Evolutionary conservation across 2,329 filamentous ascomycete genomes (phyloP), one percentile per base, ranked within the genome.

Genomic region (Fusarium dimerum): DNA sequence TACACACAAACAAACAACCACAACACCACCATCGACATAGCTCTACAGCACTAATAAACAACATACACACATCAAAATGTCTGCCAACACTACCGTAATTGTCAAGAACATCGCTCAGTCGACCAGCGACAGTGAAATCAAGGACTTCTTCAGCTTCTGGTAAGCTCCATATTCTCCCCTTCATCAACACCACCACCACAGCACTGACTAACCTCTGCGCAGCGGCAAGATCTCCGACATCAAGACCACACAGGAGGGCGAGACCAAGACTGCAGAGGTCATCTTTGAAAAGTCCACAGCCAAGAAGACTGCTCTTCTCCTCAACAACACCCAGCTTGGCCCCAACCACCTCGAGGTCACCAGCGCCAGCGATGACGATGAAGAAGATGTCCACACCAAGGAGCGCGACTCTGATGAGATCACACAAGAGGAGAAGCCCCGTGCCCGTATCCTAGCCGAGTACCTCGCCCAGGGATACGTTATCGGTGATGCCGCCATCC

Each of bases 111-210:
- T 99, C 76, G 86, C 89, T 63, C 71, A 79, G 57, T 76, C 87
- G 71, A 97, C 93, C 51, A 85, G 83, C 63, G 92, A 99, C 75
- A 88, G 92, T 76, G 92, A 97, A 76, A 86, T 99, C 66, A 86
- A 85, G 69, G 92, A 96, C 71, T 99, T 99, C 82, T 99, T 99
- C 81, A 94, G 89, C 79, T 97, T 97, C 76, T 88, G 85, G 90
- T 93, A 81, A 71, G 84, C 55, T 26, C 10, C 5, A 18, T 30
- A 0, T 4, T 20, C 8, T 38, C 5, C 18, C 9, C 6, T 16
- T 15, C 20, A 26, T 15, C 20, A 26, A 26, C 20, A 26, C 20
- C n/a, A n/a, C 2, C 3, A 40, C 13, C 18, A 18, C 51, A 7
- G 7, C 18, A 30, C 2, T 13, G 38, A 43, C 65, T 68, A 60